A percentile compares a stretch with the other conserved stretches of the same genome.
These are phyloP conservation scores for Zangia roseola DNA, from an alignment of 768 basidiomycete genomes.

Conservation along the genomic window DNA sequence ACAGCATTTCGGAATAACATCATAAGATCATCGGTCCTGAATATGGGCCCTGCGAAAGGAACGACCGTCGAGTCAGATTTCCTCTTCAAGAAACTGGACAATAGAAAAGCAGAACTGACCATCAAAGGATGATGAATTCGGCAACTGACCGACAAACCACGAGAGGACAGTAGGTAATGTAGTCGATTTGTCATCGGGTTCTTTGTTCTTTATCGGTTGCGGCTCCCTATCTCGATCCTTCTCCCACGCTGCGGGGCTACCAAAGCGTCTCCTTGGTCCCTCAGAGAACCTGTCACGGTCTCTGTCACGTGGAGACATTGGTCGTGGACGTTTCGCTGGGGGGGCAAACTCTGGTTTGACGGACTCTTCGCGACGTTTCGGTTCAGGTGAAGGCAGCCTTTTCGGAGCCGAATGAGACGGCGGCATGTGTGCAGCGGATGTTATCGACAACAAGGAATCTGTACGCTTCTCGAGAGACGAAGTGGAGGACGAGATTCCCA, in stretches of 20 bases:
- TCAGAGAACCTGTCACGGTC: conserved; percentile 46
- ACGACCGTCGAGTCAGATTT: conserved; percentile 10
- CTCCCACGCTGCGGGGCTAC: conserved; percentile 42
- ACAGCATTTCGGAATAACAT: conserved; percentile 78
- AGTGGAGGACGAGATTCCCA: conserved; percentile 16
- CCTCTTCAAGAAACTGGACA: conserved; percentile 11
- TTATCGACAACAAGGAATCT: conserved; percentile 36
- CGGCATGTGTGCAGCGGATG: conserved; percentile 26
- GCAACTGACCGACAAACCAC: conserved; percentile 85
- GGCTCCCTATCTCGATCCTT: conserved; percentile 44
- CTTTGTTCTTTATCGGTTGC: conserved; percentile 40
- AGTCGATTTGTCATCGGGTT: conserved; percentile 46
- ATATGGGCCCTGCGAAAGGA: conserved; percentile 68
- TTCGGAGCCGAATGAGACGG: conserved; percentile 24
- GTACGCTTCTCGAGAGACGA: conserved; percentile 34
- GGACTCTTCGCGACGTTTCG: conserved; percentile 44
- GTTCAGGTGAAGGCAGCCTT: conserved; percentile 34
- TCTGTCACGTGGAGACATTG: conserved; percentile 50
- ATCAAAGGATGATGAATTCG: conserved; percentile 72
- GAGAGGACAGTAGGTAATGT: conserved; percentile 59
- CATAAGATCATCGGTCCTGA: conserved; percentile 89
- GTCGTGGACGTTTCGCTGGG: conserved; percentile 43
- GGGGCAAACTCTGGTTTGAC: conserved; percentile 39
- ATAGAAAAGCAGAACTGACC: conserved; percentile 48
- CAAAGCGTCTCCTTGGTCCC: conserved; percentile 38